Conservation (phyloP, 495 filamentous ascomycete genomes). For the Aeminium ludgeri region DNA sequence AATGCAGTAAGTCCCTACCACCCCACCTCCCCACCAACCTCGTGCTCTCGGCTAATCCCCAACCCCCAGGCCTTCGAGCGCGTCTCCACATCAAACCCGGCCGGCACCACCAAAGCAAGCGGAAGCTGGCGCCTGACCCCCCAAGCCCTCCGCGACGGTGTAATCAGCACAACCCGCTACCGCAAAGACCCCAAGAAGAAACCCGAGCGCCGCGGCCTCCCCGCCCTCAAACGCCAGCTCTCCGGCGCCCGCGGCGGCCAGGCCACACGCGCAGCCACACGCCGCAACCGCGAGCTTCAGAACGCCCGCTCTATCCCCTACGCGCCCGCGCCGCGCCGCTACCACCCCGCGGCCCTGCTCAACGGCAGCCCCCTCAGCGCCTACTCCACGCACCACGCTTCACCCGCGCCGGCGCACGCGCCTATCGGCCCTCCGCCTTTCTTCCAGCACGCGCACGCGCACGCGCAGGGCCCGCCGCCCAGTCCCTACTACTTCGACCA, state of each 20-base stretch:
- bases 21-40: slow-evolving; percentile 8
- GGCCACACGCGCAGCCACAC: slow-evolving; percentile 25
- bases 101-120: slow-evolving; percentile 39
- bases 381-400: not conserved
- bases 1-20: slow-evolving; percentile 53
- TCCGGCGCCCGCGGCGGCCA: slow-evolving; percentile 42
- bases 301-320: slow-evolving; percentile 5
- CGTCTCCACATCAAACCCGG: slow-evolving; percentile 30
- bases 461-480: not conserved
- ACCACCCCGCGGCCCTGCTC: not conserved
- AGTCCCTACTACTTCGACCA: slow-evolving; percentile 9
- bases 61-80: slow-evolving; percentile 46
- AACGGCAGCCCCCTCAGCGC: not conserved
- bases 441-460: too few relatives aligned
- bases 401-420: not conserved
- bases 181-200: slow-evolving; percentile 32
- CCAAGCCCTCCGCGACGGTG: slow-evolving; percentile 35
- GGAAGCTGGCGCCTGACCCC: slow-evolving; percentile 52
- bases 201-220: slow-evolving; percentile 30
- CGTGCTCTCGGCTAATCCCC: slow-evolving; percentile 14
- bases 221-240: slow-evolving; percentile 34
- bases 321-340: not conserved
- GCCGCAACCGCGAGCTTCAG: slow-evolving; percentile 8
- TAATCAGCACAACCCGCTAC: slow-evolving; percentile 63
- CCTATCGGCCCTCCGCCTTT: too few relatives aligned